These are phyloP conservation scores for Zymoseptoria crescenta DNA, from an alignment of 2,329 filamentous ascomycete species.

Conservation along the genomic window DNA sequence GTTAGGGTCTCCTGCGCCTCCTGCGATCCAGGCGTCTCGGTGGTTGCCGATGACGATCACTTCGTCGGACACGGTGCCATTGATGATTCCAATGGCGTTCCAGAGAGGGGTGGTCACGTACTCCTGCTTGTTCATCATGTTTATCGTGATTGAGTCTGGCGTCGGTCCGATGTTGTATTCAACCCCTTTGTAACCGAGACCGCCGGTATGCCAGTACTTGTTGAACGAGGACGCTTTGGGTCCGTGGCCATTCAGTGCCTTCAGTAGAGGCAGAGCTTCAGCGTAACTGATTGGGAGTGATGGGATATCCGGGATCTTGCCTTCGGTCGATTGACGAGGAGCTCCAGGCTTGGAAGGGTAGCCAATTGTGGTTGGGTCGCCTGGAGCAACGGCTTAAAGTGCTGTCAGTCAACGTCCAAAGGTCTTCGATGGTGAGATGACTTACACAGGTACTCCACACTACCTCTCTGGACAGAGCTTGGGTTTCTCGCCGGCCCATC, in stretches of 20 bases:
- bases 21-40: slow-evolving; percentile 80
- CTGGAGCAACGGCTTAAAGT: slow-evolving; percentile 48
- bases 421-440: background rate
- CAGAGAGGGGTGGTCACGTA: slow-evolving; percentile 45
- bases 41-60: slow-evolving; percentile 90
- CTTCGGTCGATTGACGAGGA: slow-evolving; percentile 62
- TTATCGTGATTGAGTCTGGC: slow-evolving; percentile 54
- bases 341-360: slow-evolving; percentile 89
- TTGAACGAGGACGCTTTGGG: slow-evolving; percentile 68
- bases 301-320: slow-evolving; percentile 72
- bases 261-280: slow-evolving; percentile 81
- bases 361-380: slow-evolving; percentile 84
- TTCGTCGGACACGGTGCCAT: slow-evolving; percentile 75
- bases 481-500: slow-evolving; percentile 80
- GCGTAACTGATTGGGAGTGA: slow-evolving; percentile 84
- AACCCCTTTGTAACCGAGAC: slow-evolving; percentile 70
- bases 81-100: slow-evolving; percentile 86
- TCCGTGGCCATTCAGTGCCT: slow-evolving; percentile 81
- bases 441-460: slow-evolving; percentile 54
- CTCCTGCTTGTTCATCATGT: slow-evolving; percentile 44
- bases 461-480: slow-evolving; percentile 83
- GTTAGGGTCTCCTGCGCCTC: slow-evolving; percentile 77
- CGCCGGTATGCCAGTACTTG: slow-evolving; percentile 57
- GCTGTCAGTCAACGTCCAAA: background rate
- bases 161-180: slow-evolving; percentile 80